phyloP scores from a whole-genome alignment of 1,284 basidiomycete genomes.

The Trametes polyzona region DNA sequence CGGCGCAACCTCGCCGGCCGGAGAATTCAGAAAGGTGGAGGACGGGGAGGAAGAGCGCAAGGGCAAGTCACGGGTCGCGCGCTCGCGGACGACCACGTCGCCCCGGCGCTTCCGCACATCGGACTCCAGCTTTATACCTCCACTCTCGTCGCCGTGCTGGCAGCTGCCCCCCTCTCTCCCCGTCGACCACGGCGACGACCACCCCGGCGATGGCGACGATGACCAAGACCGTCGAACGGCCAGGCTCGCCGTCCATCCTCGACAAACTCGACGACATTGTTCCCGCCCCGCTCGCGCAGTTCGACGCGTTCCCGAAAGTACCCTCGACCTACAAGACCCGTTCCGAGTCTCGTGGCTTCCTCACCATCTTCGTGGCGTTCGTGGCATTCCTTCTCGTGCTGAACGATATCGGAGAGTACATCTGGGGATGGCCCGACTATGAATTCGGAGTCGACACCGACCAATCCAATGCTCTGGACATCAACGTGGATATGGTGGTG shows the following conservation, averaged over 20 bases:
- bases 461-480: conserved; percentile 64
- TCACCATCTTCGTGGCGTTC: conserved; percentile 81
- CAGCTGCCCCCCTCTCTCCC: conserved; percentile 14
- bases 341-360: conserved; percentile 85
- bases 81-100: conserved; percentile 28
- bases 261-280: conserved; percentile 61
- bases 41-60: background rate
- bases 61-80: conserved; percentile 17
- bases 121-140: conserved; percentile 23
- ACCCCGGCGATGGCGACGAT: conserved; percentile 26
- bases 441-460: conserved; percentile 83
- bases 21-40: conserved; percentile 10
- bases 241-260: conserved; percentile 42
- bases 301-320: conserved; percentile 90
- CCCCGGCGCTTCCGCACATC: conserved; percentile 11
- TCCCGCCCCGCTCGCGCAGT: conserved; percentile 57
- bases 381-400: conserved; percentile 78
- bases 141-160: conserved; percentile 20
- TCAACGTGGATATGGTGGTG: conserved; percentile 91
- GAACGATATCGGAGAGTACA: conserved; percentile 88
- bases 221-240: conserved; percentile 23
- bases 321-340: conserved; percentile 87
- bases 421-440: conserved; percentile 91
- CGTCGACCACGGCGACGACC: conserved; percentile 14
- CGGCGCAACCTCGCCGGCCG: conserved; percentile 22